Conservation (phyloP, 176 grass and related monocot species). For the Triticum monococcum region DNA sequence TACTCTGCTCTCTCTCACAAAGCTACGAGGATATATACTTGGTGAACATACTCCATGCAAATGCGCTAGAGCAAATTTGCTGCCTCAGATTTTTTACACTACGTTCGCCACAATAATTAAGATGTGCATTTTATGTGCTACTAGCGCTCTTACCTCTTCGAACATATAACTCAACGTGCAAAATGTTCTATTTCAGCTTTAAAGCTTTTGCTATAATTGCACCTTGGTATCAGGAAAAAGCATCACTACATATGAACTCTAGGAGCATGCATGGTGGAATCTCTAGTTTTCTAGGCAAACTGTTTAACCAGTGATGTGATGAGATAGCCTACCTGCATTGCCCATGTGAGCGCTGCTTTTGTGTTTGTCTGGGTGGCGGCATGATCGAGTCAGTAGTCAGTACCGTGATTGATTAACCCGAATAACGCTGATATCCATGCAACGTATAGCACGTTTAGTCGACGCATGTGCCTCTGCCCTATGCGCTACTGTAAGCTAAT, state of each 20-base stretch:
- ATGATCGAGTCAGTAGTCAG: constrained; percentile 1
- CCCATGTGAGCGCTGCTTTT: constrained; percentile 11
- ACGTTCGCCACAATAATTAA: not conserved
- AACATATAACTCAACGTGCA: not conserved
- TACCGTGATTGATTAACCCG: constrained; percentile 27
- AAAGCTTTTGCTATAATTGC: not conserved
- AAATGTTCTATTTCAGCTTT: not conserved
- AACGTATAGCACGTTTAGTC: not conserved
- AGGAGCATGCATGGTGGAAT: constrained; percentile 21
- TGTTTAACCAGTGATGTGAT: constrained; percentile 35
- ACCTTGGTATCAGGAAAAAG: not conserved
- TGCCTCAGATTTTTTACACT: not conserved
- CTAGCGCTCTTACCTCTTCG: not conserved
- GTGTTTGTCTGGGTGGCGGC: not conserved
- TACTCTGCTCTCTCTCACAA: not conserved
- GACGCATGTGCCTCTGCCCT: constrained; percentile 6
- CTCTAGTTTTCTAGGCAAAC: not conserved
- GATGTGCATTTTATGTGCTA: not conserved
- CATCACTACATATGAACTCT: not conserved
- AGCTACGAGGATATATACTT: not conserved
- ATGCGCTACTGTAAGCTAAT: not conserved
- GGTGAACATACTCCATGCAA: too few species aligned
- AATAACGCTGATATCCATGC: not conserved
- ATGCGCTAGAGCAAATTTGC: not conserved
- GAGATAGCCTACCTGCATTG: constrained; percentile 33